These are phyloP conservation scores for Didymella arachidicola DNA, from an alignment of 2,329 filamentous ascomycete genomes.

Conservation along the genomic window DNA sequence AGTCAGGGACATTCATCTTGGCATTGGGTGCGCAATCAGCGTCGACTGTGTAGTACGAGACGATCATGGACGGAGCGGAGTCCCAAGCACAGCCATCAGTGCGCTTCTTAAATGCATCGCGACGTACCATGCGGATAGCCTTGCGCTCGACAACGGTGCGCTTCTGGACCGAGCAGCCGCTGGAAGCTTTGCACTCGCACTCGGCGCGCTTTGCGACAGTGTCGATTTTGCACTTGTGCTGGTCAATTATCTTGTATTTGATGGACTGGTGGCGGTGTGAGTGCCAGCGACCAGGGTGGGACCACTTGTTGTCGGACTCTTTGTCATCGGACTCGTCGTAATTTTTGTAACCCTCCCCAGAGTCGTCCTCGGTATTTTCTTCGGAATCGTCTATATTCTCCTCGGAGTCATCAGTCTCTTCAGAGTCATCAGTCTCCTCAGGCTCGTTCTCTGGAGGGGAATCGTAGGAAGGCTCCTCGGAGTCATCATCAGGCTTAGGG, in stretches of 20 bases:
- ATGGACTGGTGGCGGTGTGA: constrained; percentile 15
- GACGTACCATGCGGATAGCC: constrained; percentile 43
- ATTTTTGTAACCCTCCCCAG: constrained; percentile 1
- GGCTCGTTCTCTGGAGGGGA: constrained; percentile 17
- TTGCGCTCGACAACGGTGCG: constrained; percentile 42
- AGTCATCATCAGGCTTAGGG: constrained; percentile 11
- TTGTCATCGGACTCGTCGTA: constrained; percentile 7
- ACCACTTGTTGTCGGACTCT: constrained; percentile 12
- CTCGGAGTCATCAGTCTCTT: constrained; percentile 10
- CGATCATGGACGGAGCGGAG: constrained; percentile 53
- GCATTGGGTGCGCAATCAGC: constrained; percentile 48
- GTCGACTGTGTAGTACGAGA: constrained; percentile 52
- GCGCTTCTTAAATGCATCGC: constrained; percentile 40
- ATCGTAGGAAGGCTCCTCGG: constrained; percentile 9
- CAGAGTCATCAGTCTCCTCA: constrained; percentile 13
- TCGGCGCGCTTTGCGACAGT: constrained; percentile 25
- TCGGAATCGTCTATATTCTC: background rate
- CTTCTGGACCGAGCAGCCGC: constrained; percentile 29
- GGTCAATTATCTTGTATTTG: constrained; percentile 38
- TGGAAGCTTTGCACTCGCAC: constrained; percentile 34
- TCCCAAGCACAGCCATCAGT: constrained; percentile 47
- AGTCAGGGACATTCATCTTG: constrained; percentile 32
- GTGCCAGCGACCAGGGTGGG: constrained; percentile 9
- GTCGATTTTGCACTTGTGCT: constrained; percentile 42
- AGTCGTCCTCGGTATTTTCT: constrained; percentile 3